Evolutionary conservation across 495 filamentous ascomycete species (phyloP), one percentile per base, ranked within the genome.

Genomic region (Penicillium paradoxum): DNA sequence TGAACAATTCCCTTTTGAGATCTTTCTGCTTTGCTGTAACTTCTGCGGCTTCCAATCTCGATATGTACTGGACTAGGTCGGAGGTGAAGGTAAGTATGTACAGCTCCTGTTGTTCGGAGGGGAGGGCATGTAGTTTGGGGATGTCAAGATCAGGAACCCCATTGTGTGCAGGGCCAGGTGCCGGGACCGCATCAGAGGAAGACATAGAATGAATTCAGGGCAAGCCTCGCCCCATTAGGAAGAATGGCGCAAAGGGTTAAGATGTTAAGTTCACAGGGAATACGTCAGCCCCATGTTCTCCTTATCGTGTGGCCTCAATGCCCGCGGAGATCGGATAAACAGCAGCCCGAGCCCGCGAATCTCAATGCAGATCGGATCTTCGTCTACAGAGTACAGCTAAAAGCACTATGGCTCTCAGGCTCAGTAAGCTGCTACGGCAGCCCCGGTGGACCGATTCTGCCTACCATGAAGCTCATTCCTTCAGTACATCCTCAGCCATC

Each of bases 91-190:
- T 95, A 46, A 97, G 76, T 52, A 99, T 80, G 66, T 90, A 91
- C 18, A 97, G 83, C 60, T 96, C 90, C 69, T 97, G 95, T 64
- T 99, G 92, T 74, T 97, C 93, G 27, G 90, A 87, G 51, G 92
- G 87, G 48, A 97, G 84, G 42, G 88, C 81, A 70, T 95, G 86
- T 44, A 99, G 83, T 72, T 93, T 95, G 45, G 82, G 67, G 58
- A 95, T 67, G 65, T 99, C 91, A 64, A 99, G 85, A 74, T 93
- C 83, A 39, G 70, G 68, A 45, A 64, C 55, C 57, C 62, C 70
- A 66, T 68, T 70, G 60, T 69, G 64, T 47, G 68, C 50, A 40
- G 64, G 41, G 32, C 61, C 30, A 29, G 62, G 57, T 47, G 63
- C 56, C 33, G 62, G 57, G 45, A 61, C 56, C 13, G 60, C 38